Conservation (phyloP, 176 grass and related monocot genomes). For the Bothriochloa decipiens region DNA sequence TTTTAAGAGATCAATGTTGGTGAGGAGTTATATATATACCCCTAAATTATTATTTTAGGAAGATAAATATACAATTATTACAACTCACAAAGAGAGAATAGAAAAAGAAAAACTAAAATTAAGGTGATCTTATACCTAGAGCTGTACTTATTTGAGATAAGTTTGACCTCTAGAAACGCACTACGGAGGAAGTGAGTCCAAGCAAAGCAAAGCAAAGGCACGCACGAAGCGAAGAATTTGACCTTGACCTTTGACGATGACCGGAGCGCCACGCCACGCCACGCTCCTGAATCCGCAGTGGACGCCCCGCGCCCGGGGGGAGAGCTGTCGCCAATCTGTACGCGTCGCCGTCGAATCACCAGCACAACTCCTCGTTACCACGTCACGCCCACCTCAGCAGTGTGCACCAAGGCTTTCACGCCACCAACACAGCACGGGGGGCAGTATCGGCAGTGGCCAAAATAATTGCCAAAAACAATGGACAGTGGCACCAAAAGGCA, state of each 20-base stretch:
- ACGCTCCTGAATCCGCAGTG: neutral
- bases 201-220: neutral
- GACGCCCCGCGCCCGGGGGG: neutral
- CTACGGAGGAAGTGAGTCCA: too few relatives aligned
- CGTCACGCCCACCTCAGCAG: neutral
- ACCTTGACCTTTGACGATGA: slow-evolving; percentile 32
- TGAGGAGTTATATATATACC: too few relatives aligned
- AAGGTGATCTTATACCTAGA: too few relatives aligned
- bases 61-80: too few relatives aligned
- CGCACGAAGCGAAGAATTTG: neutral
- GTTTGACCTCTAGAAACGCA: too few relatives aligned
- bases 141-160: too few relatives aligned
- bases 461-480: too few relatives aligned
- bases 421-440: neutral
- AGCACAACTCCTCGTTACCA: neutral
- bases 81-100: too few relatives aligned
- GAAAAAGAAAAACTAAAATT: too few relatives aligned
- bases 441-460: neutral
- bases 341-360: slow-evolving; percentile 20
- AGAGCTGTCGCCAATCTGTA: slow-evolving; percentile 46
- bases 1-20: too few relatives aligned
- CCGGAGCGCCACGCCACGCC: neutral
- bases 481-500: too few relatives aligned
- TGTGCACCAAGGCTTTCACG: neutral
- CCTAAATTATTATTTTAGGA: too few relatives aligned